phyloP scores from a whole-genome alignment of 2,329 filamentous ascomycete genomes.

The Fusarium coicis region DNA sequence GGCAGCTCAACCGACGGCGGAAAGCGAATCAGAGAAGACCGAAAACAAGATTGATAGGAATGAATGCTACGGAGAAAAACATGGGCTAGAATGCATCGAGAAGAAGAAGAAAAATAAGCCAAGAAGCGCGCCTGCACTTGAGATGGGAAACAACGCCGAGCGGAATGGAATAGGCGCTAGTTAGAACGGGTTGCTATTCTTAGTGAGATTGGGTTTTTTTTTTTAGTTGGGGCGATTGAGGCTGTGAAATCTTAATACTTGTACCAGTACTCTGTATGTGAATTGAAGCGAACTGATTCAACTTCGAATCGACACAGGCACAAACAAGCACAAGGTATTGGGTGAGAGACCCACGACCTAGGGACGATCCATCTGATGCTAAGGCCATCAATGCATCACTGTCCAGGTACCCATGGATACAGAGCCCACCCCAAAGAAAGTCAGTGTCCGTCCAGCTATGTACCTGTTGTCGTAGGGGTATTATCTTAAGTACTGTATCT shows the following conservation, averaged over 20 bases:
- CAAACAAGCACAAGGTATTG: conserved; percentile 3
- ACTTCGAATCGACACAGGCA: conserved; percentile 4
- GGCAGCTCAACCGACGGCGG: background rate
- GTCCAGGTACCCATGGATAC: background rate
- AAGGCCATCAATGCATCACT: conserved; percentile 4
- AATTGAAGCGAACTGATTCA: background rate
- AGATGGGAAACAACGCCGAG: conserved; percentile 33
- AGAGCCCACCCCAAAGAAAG: background rate
- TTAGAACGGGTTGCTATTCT: conserved; percentile 38
- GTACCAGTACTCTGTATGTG: background rate
- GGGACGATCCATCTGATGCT: conserved; percentile 42
- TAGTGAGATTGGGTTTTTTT: conserved; percentile 27
- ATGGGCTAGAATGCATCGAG: conserved; percentile 29
- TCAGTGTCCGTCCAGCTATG: background rate
- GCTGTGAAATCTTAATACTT: conserved; percentile 33
- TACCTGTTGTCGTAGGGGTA: background rate
- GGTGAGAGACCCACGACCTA: conserved; percentile 32
- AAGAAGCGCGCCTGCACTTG: conserved; percentile 39
- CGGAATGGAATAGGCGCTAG: conserved; percentile 34
- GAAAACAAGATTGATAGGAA: conserved; percentile 11
- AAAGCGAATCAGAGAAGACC: background rate
- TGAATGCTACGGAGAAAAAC: conserved; percentile 4
- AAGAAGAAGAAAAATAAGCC: conserved; percentile 11
- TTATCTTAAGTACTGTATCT: background rate
- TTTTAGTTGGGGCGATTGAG: conserved; percentile 40